Conservation (phyloP, 2,329 filamentous ascomycete genomes). For the Ambrosiella cleistominuta region DNA sequence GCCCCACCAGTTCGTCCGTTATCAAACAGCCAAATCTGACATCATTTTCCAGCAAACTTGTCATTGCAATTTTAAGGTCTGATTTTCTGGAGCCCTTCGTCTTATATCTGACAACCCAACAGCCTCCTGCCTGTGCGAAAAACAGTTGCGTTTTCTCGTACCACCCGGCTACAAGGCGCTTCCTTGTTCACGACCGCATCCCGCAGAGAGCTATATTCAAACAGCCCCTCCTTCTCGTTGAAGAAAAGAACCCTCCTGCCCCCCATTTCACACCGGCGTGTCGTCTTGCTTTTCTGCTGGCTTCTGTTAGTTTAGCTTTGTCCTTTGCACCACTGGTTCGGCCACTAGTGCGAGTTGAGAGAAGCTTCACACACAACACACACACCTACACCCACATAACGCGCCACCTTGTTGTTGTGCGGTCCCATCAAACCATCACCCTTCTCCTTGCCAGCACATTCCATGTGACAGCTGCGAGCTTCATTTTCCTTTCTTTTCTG, state of each 20-base stretch:
- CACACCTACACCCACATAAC: neutral
- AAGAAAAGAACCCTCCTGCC: slow-evolving; percentile 6
- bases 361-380: neutral
- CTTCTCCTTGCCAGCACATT: neutral
- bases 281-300: neutral
- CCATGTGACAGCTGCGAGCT: neutral
- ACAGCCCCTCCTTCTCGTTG: slow-evolving; percentile 8
- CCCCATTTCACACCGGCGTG: slow-evolving; percentile 6
- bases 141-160: neutral
- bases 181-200: slow-evolving; percentile 8
- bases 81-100: neutral
- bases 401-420: neutral
- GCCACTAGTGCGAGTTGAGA: neutral
- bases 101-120: neutral
- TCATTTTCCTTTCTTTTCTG: slow-evolving; percentile 1
- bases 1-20: neutral
- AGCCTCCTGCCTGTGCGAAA: neutral
- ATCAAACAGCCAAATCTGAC: neutral
- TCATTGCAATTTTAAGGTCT: neutral
- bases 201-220: slow-evolving; percentile 5
- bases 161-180: slow-evolving; percentile 5
- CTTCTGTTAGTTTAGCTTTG: neutral
- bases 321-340: neutral
- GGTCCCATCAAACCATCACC: neutral
- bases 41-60: neutral